Evolutionary conservation across 768 basidiomycete species (phyloP), one percentile per base, ranked within the genome.

Genomic region (Kwoniella bestiolae): DNA sequence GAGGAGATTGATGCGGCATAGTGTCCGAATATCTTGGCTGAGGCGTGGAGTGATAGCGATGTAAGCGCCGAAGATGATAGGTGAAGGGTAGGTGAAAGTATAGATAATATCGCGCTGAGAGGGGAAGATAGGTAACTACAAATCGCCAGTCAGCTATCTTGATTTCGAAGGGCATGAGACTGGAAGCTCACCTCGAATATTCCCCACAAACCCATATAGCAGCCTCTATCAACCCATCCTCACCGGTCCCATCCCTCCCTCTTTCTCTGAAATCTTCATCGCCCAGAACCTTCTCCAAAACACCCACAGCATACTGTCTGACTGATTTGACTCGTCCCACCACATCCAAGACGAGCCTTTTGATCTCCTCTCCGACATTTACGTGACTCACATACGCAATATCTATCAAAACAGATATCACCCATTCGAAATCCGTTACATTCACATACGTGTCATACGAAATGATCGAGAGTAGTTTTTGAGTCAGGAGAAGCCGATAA

Each of bases 151-250:
- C 25, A 59, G 57, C 44, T 47, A 18, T 26, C 5, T 34, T 16
- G 23, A 12, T 5, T 45, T 16, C 50, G 28, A 11, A 16, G 25
- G 18, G 41, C 5, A 28, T 44, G 29, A n/a, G 16, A 55, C 44
- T 14, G 31, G 9, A 9, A 8, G 83, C 89, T 78, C 71, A 94
- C 94, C 87, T 85, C 85, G 90, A 89, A 79, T 92, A 92, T 82
- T 99, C 96, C 21, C 94, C 95, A 67, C 91, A 93, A 70, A 97
- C 91, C 91, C 92, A 99, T 5, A 93, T 92, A 9, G 94, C 94
- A 0, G 94, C 96, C 86, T 91, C 92, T 2, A 96, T 83, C 8
- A 95, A 86, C 75, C 94, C 91, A 0, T 88, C 86, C 73, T 91
- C 94, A 2, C 87, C 88, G 0, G 87, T 89, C 55, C 86, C 85